Percentiles rank a stretch among this genome's conserved stretches.
These are phyloP conservation scores for Phlegmacium glaucopus DNA, from an alignment of 768 basidiomycete species.

Conservation along the genomic window DNA sequence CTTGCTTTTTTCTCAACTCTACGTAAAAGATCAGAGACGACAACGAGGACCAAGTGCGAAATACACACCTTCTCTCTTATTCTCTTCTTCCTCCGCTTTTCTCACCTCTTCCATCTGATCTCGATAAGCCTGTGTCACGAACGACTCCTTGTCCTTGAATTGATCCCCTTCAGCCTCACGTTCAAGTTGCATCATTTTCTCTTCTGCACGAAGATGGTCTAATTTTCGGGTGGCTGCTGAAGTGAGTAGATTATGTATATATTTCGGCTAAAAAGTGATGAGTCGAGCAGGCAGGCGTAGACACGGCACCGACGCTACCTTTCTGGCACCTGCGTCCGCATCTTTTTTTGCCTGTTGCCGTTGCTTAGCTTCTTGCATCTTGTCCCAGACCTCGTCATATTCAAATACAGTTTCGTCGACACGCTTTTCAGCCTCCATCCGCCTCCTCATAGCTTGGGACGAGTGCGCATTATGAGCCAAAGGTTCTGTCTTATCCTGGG, in stretches of 20 bases:
- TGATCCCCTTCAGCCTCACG: conserved; percentile 91
- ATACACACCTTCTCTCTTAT: conserved; percentile 73
- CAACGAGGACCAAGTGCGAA: neutral
- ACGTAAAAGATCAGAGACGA: conserved; percentile 18
- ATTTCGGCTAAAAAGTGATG: conserved; percentile 71
- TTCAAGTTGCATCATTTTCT: conserved; percentile 95
- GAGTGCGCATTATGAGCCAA: conserved; percentile 58
- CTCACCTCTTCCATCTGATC: conserved; percentile 93
- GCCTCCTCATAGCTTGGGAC: conserved; percentile 65
- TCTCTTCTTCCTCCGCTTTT: conserved; percentile 91
- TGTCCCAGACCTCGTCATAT: conserved; percentile 96
- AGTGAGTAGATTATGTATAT: conserved; percentile 74
- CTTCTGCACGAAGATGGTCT: conserved; percentile 91
- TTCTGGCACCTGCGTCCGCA: conserved; percentile 68
- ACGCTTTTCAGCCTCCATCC: conserved; percentile 74
- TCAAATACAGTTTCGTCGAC: conserved; percentile 85
- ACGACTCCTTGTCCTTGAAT: conserved; percentile 93
- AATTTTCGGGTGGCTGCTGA: conserved; percentile 85
- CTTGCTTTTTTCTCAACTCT: conserved; percentile 63
- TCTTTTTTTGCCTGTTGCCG: conserved; percentile 76
- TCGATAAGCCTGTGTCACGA: conserved; percentile 97
- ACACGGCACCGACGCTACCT: conserved; percentile 43
- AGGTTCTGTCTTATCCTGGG: conserved; percentile 48
- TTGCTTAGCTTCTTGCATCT: conserved; percentile 85
- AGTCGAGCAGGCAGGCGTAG: conserved; percentile 1